A percentile compares a stretch with the other conserved stretches of the same genome.
Conservation (phyloP, 2,329 filamentous ascomycete species). For the Colletotrichum higginsianum region DNA sequence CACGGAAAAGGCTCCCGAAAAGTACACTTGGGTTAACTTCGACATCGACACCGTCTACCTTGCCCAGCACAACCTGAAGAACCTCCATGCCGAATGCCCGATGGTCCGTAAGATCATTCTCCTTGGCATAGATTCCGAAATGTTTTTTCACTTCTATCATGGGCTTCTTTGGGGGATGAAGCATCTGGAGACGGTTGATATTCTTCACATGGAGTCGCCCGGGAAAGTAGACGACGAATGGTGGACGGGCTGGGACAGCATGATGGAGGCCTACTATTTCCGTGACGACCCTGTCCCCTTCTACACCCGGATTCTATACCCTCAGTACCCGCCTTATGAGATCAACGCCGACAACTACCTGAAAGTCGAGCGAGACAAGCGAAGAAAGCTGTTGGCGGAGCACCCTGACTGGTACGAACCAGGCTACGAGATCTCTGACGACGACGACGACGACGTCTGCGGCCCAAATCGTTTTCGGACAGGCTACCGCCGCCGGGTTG, state of each 20-base stretch:
- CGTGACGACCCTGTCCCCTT: slow-evolving; percentile 10
- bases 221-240: slow-evolving; percentile 4
- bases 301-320: slow-evolving; percentile 12
- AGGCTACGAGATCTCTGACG: slow-evolving; percentile 5
- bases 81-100: slow-evolving; percentile 1
- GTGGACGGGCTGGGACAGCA: slow-evolving; percentile 11
- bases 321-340: slow-evolving; percentile 12
- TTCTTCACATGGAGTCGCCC: slow-evolving; percentile 8
- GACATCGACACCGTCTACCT: slow-evolving; percentile 18
- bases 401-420: neutral
- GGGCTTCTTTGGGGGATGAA: neutral
- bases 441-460: slow-evolving; percentile 2
- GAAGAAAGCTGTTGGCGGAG: slow-evolving; percentile 15
- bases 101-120: slow-evolving; percentile 15
- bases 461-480: neutral
- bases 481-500: slow-evolving; percentile 9
- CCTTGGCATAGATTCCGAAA: slow-evolving; percentile 7
- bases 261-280: slow-evolving; percentile 12
- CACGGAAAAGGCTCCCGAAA: neutral
- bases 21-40: slow-evolving; percentile 2
- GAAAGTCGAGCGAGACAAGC: slow-evolving; percentile 6
- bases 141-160: slow-evolving; percentile 4
- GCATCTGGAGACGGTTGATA: slow-evolving; percentile 4
- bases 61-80: neutral
- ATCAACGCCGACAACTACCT: slow-evolving; percentile 13